Percentiles rank a stretch among this genome's conserved stretches.
phyloP scores from a whole-genome alignment of 202 grass and related monocot genomes.

The Setaria italica region DNA sequence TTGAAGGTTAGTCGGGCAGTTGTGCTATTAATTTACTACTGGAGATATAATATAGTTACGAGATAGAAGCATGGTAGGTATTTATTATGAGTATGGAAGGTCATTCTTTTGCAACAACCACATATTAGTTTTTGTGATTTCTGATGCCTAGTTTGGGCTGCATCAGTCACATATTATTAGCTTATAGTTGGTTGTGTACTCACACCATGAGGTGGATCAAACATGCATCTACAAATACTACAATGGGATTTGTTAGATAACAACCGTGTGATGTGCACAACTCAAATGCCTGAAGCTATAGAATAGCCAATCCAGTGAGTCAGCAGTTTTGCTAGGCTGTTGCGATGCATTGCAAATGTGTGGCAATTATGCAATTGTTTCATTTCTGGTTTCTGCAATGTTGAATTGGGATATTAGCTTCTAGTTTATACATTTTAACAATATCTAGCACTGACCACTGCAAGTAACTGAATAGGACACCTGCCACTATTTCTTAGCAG shows the following conservation, averaged over 20 bases:
- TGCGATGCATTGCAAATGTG: neutral
- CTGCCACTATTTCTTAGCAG: neutral
- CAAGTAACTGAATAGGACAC: slow-evolving; percentile 13
- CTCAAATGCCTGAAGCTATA: slow-evolving; percentile 9
- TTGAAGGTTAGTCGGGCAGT: neutral
- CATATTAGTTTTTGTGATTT: slow-evolving; percentile 12
- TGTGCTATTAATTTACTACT: neutral
- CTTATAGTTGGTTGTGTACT: slow-evolving; percentile 19
- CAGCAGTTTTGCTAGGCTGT: neutral
- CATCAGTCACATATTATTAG: neutral
- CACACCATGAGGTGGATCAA: neutral
- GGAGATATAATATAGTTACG: neutral
- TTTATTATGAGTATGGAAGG: neutral
- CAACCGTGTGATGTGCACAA: neutral
- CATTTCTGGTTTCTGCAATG: neutral
- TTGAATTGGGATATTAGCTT: neutral
- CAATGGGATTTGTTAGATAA: slow-evolving; percentile 2
- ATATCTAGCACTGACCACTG: slow-evolving; percentile 6
- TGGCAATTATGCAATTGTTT: neutral
- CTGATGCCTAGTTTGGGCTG: slow-evolving; percentile 3
- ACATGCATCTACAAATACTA: neutral
- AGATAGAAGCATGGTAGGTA: neutral
- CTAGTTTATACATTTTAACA: neutral
- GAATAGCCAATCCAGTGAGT: slow-evolving; percentile 1
- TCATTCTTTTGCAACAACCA: slow-evolving; percentile 6